These are phyloP conservation scores for Collybia nuda DNA, from an alignment of 768 basidiomycete genomes.

Conservation along the genomic window DNA sequence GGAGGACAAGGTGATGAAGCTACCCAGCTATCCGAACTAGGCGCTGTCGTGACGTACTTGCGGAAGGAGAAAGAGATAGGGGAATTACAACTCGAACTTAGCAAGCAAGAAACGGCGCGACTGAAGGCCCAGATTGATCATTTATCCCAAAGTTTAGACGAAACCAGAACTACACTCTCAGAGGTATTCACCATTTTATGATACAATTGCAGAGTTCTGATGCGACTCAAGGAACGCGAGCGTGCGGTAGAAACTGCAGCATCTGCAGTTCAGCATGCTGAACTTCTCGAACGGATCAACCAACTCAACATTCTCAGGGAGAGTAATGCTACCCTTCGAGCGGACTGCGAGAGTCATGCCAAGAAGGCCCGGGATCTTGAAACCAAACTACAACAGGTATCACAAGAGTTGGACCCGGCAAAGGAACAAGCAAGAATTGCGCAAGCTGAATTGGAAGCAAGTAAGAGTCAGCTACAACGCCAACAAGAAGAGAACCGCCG, in stretches of 20 bases:
- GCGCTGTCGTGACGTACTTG: conserved; percentile 77
- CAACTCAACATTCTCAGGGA: conserved; percentile 85
- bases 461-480: conserved; percentile 62
- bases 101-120: conserved; percentile 71
- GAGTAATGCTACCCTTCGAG: conserved; percentile 82
- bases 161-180: conserved; percentile 66
- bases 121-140: conserved; percentile 78
- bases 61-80: conserved; percentile 92
- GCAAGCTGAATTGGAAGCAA: conserved; percentile 74
- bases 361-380: conserved; percentile 73
- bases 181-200: conserved; percentile 43
- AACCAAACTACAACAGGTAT: conserved; percentile 53
- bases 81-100: conserved; percentile 82
- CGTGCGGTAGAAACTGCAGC: conserved; percentile 68
- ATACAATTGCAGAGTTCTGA: not conserved
- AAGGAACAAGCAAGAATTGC: conserved; percentile 67
- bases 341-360: conserved; percentile 69
- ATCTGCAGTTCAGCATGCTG: conserved; percentile 78
- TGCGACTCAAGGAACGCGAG: conserved; percentile 66
- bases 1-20: conserved; percentile 54
- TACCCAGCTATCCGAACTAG: conserved; percentile 68
- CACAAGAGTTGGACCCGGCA: conserved; percentile 68
- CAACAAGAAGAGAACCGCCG: conserved; percentile 75
- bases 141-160: conserved; percentile 65
- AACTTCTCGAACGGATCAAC: conserved; percentile 83